Evolutionary conservation across 495 filamentous ascomycete species (phyloP), one percentile per base, ranked within the genome.

Genomic region (Penicillium cosmopolitanum): DNA sequence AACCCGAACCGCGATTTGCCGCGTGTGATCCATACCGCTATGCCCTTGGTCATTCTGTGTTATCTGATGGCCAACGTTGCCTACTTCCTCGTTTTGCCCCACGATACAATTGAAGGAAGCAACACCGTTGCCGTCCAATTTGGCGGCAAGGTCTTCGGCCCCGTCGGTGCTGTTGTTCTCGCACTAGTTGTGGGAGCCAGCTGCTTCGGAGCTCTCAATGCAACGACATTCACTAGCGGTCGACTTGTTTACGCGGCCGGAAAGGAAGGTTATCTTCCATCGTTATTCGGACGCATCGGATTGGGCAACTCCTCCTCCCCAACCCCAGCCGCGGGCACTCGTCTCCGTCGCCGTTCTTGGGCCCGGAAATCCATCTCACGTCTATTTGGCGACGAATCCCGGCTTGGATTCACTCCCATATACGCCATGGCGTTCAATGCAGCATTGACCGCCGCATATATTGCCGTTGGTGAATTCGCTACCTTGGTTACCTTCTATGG

Each of bases 61-160:
- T 98, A 98, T 75, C 79, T 98, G 57, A 81, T 96, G 51, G 93
- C 93, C 59, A 98, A 97, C 74, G 69, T 96, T 19, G 81, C 91
- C 36, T 98, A 98, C 74, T 96, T 97, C 78, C 85, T 98, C 51
- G 95, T 98, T 31, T 85, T 98, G n/a, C 93, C 95, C 3, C 80
- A 88, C 61, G 78, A 79, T 2, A 80, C 84, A 34, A 93, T 97
- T 75, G 89, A 92, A 70, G 87, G 85, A 18, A 86, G 84, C 69
- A 96, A 97, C 76, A 97, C 95, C 7, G 86, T 98, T 19, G 95
- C 96, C 34, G 94, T 98, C 12, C 88, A 92, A 55, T 98, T 98
- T 64, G 95, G 95, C 58, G 81, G 83, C 64, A 88, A 93, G 68
- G 92, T 97, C 40, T 97, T 98, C 63, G 95, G 95, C 13, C 80